A percentile compares a stretch with the other conserved stretches of the same genome.
Evolutionary conservation across 768 basidiomycete genomes (phyloP).

Genomic region (Trametopsis cervina): DNA sequence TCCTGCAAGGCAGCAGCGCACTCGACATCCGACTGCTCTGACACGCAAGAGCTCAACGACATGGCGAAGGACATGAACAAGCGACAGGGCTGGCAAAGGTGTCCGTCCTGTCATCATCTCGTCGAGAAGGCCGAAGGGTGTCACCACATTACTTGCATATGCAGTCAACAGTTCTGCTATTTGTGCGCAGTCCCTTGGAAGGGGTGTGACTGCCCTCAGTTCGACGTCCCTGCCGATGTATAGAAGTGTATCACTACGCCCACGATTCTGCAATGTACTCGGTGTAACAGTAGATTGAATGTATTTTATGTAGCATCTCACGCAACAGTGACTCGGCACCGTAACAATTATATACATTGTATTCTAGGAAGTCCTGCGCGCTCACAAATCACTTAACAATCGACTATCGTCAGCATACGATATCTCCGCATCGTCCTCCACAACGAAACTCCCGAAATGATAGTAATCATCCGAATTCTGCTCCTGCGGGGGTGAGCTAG

Average conservation of each 20-base stretch:
- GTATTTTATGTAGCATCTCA: too few species aligned
- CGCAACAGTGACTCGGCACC: neutral
- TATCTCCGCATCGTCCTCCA: slow-evolving; percentile 70
- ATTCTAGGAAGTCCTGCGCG: too few species aligned
- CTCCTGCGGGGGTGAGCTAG: slow-evolving; percentile 57
- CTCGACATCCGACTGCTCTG: neutral
- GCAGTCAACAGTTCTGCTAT: slow-evolving; percentile 24
- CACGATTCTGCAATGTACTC: too few species aligned
- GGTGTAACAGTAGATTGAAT: too few species aligned
- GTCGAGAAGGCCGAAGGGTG: slow-evolving; percentile 17
- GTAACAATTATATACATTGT: neutral
- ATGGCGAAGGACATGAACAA: slow-evolving; percentile 6
- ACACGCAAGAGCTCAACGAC: slow-evolving; percentile 9
- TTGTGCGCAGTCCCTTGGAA: slow-evolving; percentile 22
- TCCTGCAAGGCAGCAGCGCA: slow-evolving; percentile 13
- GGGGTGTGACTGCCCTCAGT: slow-evolving; percentile 15
- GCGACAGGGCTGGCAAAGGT: slow-evolving; percentile 17
- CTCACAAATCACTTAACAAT: neutral
- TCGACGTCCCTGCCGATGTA: slow-evolving; percentile 9
- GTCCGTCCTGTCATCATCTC: slow-evolving; percentile 15
- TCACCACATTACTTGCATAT: slow-evolving; percentile 22
- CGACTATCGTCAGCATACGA: slow-evolving; percentile 27
- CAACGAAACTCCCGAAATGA: slow-evolving; percentile 70
- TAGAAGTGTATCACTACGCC: neutral
- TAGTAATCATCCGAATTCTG: slow-evolving; percentile 58